Evolutionary conservation across 2,329 filamentous ascomycete species (phyloP).

Genomic region (Dichotomopilus funicola): DNA sequence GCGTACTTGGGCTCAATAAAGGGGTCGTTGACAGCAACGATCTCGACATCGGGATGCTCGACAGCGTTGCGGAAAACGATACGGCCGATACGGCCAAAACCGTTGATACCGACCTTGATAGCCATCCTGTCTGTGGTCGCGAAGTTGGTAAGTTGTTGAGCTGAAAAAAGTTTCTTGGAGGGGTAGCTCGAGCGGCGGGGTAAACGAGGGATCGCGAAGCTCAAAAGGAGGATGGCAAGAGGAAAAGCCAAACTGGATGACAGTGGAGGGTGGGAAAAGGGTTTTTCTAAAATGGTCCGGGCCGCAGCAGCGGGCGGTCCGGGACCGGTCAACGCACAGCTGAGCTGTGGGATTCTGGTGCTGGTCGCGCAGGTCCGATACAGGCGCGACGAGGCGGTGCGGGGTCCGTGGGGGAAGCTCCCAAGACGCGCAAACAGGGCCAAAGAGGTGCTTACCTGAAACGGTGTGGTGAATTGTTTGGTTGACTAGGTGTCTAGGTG

Average conservation of each 20-base stretch:
- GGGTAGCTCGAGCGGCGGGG: conserved; percentile 9
- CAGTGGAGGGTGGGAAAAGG: conserved; percentile 8
- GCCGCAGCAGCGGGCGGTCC: conserved; percentile 2
- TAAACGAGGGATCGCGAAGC: neutral
- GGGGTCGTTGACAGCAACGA: conserved; percentile 97
- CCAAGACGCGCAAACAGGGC: neutral
- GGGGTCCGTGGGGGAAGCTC: conserved; percentile 18
- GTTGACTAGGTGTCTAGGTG: neutral
- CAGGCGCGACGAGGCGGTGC: conserved; percentile 22
- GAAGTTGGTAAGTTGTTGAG: conserved; percentile 4
- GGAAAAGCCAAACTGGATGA: neutral
- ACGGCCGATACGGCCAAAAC: conserved; percentile 98
- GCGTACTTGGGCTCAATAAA: conserved; percentile 98
- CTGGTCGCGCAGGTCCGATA: conserved; percentile 21
- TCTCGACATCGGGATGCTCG: conserved; percentile 80
- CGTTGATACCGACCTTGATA: conserved; percentile 93
- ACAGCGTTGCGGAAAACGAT: conserved; percentile 98
- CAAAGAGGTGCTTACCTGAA: conserved; percentile 16
- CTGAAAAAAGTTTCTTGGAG: neutral
- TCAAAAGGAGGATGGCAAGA: conserved; percentile 1
- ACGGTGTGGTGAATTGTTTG: conserved; percentile 5
- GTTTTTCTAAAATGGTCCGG: conserved; percentile 18
- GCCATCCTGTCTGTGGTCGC: conserved; percentile 38
- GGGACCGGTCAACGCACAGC: conserved; percentile 15
- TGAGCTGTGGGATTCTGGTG: conserved; percentile 10